phyloP scores from a whole-genome alignment of 1,284 basidiomycete species.

The Phellopilus nigrolimitatus region DNA sequence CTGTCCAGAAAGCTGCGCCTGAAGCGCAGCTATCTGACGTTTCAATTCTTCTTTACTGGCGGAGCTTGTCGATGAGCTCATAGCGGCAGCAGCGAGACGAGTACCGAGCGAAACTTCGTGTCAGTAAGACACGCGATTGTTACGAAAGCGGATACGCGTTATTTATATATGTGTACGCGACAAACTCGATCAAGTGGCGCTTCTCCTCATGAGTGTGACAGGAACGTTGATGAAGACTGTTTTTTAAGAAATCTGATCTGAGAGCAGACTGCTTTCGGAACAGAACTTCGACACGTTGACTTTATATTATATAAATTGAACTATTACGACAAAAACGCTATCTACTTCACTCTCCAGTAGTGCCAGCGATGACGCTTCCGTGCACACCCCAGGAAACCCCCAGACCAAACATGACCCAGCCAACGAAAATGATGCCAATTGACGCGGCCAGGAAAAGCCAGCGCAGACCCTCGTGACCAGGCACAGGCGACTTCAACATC shows the following conservation, averaged over 20 bases:
- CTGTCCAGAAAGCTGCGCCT: slow-evolving; percentile 37
- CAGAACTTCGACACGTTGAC: too few relatives aligned
- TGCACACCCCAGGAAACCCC: slow-evolving; percentile 43
- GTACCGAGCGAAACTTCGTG: slow-evolving; percentile 4
- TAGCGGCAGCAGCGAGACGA: slow-evolving; percentile 16
- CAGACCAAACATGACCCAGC: slow-evolving; percentile 43
- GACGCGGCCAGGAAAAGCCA: slow-evolving; percentile 30
- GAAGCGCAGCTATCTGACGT: slow-evolving; percentile 38
- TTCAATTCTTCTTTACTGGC: slow-evolving; percentile 30
- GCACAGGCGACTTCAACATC: slow-evolving; percentile 32
- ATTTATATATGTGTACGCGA: slow-evolving; percentile 23
- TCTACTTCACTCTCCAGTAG: slow-evolving; percentile 32
- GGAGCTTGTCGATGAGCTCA: slow-evolving; percentile 8
- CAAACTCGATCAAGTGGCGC: too few relatives aligned
- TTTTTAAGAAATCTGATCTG: too few relatives aligned
- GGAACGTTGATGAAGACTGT: too few relatives aligned
- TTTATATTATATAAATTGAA: background rate
- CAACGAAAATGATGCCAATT: slow-evolving; percentile 34
- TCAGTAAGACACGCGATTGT: slow-evolving; percentile 20
- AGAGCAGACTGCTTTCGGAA: too few relatives aligned
- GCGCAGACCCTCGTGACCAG: slow-evolving; percentile 21
- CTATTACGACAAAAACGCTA: background rate
- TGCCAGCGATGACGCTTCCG: slow-evolving; percentile 35
- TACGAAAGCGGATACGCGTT: slow-evolving; percentile 23
- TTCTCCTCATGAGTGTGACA: too few relatives aligned